Evolutionary conservation across 202 grass and related monocot species (phyloP).

Genomic region (Setaria viridis): DNA sequence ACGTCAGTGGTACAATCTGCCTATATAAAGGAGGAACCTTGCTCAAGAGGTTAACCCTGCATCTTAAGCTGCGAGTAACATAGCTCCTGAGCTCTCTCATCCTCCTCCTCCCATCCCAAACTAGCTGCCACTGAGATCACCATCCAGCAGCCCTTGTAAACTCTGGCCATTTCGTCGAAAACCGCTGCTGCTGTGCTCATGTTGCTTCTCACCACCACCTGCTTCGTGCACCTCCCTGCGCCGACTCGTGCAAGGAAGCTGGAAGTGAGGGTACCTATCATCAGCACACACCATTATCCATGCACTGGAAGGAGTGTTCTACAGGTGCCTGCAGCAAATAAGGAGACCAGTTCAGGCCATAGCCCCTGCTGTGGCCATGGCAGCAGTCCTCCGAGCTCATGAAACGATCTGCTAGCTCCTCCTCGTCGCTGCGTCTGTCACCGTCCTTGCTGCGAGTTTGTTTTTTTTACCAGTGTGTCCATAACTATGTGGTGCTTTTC

Average conservation of each 20-base stretch:
- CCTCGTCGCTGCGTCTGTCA: not conserved
- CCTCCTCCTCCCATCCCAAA: not conserved
- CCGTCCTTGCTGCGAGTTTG: not conserved
- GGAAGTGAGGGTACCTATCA: not conserved
- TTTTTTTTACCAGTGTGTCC: not conserved
- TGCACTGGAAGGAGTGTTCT: not conserved
- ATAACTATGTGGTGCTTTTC: not conserved
- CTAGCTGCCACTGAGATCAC: not conserved
- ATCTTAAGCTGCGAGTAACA: not conserved
- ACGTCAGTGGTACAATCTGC: not conserved
- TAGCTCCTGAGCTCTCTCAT: conserved; percentile 10
- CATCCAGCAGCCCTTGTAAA: not conserved
- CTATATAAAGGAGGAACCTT: conserved; percentile 14
- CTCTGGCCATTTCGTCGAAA: conserved; percentile 3
- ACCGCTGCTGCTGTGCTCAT: not conserved
- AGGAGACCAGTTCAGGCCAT: not conserved
- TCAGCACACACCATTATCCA: not conserved
- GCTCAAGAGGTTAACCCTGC: not conserved
- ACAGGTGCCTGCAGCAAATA: not conserved
- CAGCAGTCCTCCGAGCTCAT: not conserved
- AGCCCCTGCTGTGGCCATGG: not conserved
- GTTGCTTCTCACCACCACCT: conserved; percentile 8
- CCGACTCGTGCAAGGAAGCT: not conserved
- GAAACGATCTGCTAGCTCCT: not conserved
- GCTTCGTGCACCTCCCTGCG: not conserved